These are phyloP conservation scores for Anacardium occidentale DNA, from an alignment of 345 rosid genomes.

Conservation along the genomic window DNA sequence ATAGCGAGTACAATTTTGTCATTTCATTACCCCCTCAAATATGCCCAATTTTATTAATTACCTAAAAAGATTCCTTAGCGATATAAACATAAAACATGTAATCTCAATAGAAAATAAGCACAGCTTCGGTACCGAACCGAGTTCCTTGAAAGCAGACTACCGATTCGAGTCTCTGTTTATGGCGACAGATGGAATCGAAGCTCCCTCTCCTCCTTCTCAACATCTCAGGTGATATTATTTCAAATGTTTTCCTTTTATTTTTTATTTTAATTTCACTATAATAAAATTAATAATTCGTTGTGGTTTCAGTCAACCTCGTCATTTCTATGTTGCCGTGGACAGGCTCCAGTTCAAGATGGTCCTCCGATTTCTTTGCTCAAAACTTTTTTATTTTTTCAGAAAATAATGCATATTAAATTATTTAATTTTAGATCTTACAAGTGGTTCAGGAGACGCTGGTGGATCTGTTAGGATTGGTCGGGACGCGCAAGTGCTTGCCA, in stretches of 20 bases:
- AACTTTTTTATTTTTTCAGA: too few species aligned
- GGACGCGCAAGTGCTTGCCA: constrained; percentile 68
- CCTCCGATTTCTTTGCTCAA: neutral
- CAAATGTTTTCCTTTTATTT: neutral
- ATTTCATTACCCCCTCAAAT: too few species aligned
- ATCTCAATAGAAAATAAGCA: too few species aligned
- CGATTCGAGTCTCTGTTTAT: neutral
- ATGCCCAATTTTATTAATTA: too few species aligned
- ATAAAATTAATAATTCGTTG: neutral
- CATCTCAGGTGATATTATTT: neutral
- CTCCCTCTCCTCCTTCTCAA: constrained; percentile 13
- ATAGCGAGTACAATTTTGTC: too few species aligned
- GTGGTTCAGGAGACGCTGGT: constrained; percentile 60
- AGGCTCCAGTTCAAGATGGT: constrained; percentile 87
- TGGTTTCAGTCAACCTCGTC: constrained; percentile 55
- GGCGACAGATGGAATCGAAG: constrained; percentile 15
- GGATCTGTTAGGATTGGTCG: constrained; percentile 61
- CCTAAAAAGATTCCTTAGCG: too few species aligned
- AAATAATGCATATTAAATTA: too few species aligned
- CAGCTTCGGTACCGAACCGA: neutral
- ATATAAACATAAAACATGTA: too few species aligned
- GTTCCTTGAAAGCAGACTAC: neutral
- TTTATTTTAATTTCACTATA: neutral
- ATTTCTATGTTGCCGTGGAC: constrained; percentile 90
- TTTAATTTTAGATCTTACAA: neutral